These are phyloP conservation scores for Verticillium zaregamsianum DNA, from an alignment of 2,329 filamentous ascomycete species.

Conservation along the genomic window DNA sequence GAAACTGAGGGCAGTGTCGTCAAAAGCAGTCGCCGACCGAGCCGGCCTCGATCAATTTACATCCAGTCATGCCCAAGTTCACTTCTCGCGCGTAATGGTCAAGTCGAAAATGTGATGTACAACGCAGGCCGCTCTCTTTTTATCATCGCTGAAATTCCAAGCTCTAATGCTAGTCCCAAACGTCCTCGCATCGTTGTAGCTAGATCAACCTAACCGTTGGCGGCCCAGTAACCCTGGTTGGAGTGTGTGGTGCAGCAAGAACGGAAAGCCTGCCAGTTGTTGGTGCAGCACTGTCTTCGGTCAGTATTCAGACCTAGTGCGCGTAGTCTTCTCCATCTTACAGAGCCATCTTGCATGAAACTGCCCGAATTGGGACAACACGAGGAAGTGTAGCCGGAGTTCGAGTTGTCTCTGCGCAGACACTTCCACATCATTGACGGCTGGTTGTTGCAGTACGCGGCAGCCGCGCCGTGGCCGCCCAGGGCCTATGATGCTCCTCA, in stretches of 20 bases:
- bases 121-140: too few relatives aligned
- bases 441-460: background rate
- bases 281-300: slow-evolving; percentile 1
- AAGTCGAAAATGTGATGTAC: too few relatives aligned
- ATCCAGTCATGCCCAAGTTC: background rate
- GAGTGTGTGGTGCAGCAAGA: background rate
- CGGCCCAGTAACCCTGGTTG: background rate
- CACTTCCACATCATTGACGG: background rate
- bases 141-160: too few relatives aligned
- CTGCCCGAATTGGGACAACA: background rate
- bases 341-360: background rate
- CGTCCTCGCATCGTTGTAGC: too few relatives aligned
- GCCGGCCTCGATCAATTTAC: background rate
- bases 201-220: background rate
- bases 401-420: background rate
- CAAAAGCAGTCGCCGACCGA: background rate
- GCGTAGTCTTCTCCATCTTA: background rate
- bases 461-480: background rate
- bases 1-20: background rate
- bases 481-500: background rate
- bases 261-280: background rate
- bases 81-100: too few relatives aligned
- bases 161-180: too few relatives aligned
- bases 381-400: slow-evolving; percentile 4
- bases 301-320: background rate